Evolutionary conservation across 768 basidiomycete genomes (phyloP), one percentile per base, ranked within the genome.

Genomic region (Chalciporus pseudorubinellus): DNA sequence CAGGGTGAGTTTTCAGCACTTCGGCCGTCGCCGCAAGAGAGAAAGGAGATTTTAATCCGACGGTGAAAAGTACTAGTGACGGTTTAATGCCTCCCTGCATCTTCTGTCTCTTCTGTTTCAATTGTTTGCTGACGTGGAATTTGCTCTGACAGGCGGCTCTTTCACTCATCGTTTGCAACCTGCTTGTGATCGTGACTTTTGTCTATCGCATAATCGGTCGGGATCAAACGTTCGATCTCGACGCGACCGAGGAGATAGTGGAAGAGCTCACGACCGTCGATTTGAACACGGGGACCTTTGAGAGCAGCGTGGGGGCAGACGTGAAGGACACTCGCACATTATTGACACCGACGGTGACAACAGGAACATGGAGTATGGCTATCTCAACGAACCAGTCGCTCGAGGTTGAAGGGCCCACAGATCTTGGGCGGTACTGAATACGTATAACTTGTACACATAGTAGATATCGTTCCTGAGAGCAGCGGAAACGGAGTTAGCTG

Each of bases 151-250:
- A 65, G 65, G 20, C 57, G 4, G 61, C 68, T 7, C 46, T 63
- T 14, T 53, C 62, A 8, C 36, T 63, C 20, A 47, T 67, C 34
- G 50, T 67, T 7, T 68, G 65, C 52, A 62, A 65, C 20, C 49
- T 58, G 12, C 55, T 67, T 28, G 67, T 67, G 38, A 53, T 67
- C 24, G 58, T 63, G 18, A 26, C 58, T 13, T 65, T 61, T 8
- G 12, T 58, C 7, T 58, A 62, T 39, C 63, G 55, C 16, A n/a
- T 59, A 4, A 58, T n/a, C 24, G 21, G 16, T 5, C 49, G 52
- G 33, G 50, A 48, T 20, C 40, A 31, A 5, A 29, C 6, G 4
- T 31, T 16, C 13, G 47, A 56, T 41, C 47, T 57, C 2, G 55
- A 59, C 3, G 28, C 22, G n/a, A 6, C n/a, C 5, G 36, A 40